These are phyloP conservation scores for Halophytophthora polymorphica DNA, from an alignment of 352 stramenopile genomes.

Conservation along the genomic window DNA sequence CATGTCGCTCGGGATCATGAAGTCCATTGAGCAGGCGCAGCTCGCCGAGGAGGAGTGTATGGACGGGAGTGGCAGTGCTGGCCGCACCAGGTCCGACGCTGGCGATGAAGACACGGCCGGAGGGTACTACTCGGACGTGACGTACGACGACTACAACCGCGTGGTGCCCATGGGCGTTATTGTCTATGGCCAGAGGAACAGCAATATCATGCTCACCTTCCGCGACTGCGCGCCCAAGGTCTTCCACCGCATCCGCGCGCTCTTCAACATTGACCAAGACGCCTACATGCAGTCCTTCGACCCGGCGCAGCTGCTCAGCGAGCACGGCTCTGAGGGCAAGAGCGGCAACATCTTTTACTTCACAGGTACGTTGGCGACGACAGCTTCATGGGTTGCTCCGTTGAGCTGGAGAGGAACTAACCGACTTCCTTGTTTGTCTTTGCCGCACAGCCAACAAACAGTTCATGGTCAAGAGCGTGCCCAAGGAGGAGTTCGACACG, in stretches of 20 bases:
- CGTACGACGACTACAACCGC: slow-evolving; percentile 69
- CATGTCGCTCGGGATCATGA: slow-evolving; percentile 80
- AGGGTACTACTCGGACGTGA: slow-evolving; percentile 21
- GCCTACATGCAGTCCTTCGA: slow-evolving; percentile 81
- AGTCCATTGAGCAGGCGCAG: slow-evolving; percentile 61
- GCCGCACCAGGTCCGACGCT: slow-evolving; percentile 21
- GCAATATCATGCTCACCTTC: slow-evolving; percentile 60
- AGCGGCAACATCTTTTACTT: slow-evolving; percentile 90
- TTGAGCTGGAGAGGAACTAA: slow-evolving; percentile 4
- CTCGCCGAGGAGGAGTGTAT: slow-evolving; percentile 22
- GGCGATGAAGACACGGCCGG: slow-evolving; percentile 9
- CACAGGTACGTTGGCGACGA: slow-evolving; percentile 28
- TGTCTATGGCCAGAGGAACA: slow-evolving; percentile 55
- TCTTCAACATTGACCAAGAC: slow-evolving; percentile 67
- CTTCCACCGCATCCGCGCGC: slow-evolving; percentile 72
- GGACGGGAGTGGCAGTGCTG: slow-evolving; percentile 10
- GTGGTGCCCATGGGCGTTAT: slow-evolving; percentile 71
- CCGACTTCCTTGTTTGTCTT: slow-evolving; percentile 2
- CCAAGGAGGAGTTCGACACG: slow-evolving; percentile 82
- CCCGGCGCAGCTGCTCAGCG: slow-evolving; percentile 59
- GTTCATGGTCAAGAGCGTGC: slow-evolving; percentile 88
- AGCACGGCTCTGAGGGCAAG: slow-evolving; percentile 80
- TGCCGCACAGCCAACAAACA: slow-evolving; percentile 62
- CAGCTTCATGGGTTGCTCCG: neutral
- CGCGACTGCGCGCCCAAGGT: slow-evolving; percentile 75